Evolutionary conservation across 2,329 filamentous ascomycete species (phyloP).

Genomic region (Colletotrichum cordylinicola): DNA sequence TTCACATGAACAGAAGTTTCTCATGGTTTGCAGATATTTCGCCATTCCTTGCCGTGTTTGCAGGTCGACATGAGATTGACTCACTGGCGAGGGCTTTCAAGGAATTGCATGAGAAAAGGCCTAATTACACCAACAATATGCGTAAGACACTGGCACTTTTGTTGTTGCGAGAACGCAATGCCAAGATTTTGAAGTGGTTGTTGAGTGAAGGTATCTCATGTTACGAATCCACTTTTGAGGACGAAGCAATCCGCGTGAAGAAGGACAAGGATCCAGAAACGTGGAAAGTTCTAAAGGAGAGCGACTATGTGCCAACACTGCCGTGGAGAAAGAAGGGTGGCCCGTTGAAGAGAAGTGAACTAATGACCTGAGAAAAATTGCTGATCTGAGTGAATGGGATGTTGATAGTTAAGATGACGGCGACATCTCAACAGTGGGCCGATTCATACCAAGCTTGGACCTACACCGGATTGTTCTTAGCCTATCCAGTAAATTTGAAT

Average conservation of each 20-base stretch:
- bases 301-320: background rate
- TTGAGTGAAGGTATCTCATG: background rate
- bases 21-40: background rate
- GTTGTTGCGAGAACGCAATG: background rate
- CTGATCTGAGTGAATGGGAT: background rate
- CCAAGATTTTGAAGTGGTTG: background rate
- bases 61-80: background rate
- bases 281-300: background rate
- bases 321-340: no score
- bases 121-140: background rate
- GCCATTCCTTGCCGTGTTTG: background rate
- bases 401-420: background rate
- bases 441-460: background rate
- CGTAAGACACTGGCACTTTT: background rate
- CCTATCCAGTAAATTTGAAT: accelerated
- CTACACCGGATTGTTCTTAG: background rate
- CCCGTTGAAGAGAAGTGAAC: background rate
- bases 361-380: background rate
- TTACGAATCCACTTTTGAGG: background rate
- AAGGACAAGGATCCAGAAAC: background rate
- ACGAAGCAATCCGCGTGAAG: background rate
- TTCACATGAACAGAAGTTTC: background rate
- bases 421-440: background rate
- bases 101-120: background rate
- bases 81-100: background rate